Evolutionary conservation across 495 filamentous ascomycete genomes (phyloP).

Genomic region (Copromyces sp.): DNA sequence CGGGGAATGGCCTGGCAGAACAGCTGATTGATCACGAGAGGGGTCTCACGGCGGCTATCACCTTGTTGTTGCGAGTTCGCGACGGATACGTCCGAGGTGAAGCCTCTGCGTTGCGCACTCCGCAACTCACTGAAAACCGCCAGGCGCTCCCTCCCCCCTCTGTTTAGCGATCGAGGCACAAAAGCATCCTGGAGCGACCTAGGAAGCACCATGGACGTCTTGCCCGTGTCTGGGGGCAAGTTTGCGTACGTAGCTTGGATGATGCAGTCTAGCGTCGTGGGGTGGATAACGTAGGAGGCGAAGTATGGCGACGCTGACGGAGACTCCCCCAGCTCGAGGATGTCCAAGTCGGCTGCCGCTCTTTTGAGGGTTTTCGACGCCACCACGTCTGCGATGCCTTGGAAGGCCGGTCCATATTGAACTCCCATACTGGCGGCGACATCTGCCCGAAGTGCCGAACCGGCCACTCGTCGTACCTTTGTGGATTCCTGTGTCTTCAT

Average conservation of each 20-base stretch:
- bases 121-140: not conserved
- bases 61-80: not conserved
- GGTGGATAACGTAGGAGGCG: not conserved
- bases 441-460: not conserved
- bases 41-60: no score
- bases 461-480: not conserved
- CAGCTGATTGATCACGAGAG: slow-evolving; percentile 2
- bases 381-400: not conserved
- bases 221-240: slow-evolving; percentile 13
- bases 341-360: not conserved
- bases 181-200: slow-evolving; percentile 21
- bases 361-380: slow-evolving; percentile 2
- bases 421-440: not conserved
- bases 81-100: slow-evolving; percentile 2
- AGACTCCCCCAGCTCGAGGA: no score
- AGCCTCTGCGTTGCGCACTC: not conserved
- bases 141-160: not conserved
- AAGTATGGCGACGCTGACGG: slow-evolving; percentile 13
- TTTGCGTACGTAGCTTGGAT: slow-evolving; percentile 7
- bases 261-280: no score
- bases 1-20: slow-evolving; percentile 6
- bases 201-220: slow-evolving; percentile 17
- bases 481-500: not conserved
- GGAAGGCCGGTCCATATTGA: slow-evolving; percentile 1
- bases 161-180: slow-evolving; percentile 10